A percentile compares a stretch with the other conserved stretches of the same genome.
Evolutionary conservation across 305 asterid genomes (phyloP).

Genomic region (Ruellia speciosa): DNA sequence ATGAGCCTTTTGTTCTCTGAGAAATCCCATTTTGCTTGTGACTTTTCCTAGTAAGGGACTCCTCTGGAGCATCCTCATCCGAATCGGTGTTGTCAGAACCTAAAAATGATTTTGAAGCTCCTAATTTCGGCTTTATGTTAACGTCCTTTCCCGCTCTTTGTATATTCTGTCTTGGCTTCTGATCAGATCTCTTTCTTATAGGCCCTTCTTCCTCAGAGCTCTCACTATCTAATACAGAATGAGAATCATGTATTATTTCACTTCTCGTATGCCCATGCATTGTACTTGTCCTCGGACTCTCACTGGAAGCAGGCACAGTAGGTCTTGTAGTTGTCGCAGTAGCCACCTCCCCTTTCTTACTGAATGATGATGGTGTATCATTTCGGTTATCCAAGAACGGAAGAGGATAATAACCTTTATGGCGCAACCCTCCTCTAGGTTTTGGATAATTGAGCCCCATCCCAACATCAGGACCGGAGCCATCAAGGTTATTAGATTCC

Average conservation of each 20-base stretch:
- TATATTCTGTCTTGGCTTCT: conserved; percentile 16
- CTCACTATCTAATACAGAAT: conserved; percentile 34
- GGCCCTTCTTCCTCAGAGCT: conserved; percentile 40
- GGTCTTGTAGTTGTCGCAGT: conserved; percentile 19
- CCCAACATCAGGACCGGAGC: conserved; percentile 26
- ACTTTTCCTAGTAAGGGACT: conserved; percentile 24
- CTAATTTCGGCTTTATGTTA: conserved; percentile 28
- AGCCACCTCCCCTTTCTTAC: conserved; percentile 19
- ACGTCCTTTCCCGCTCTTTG: conserved; percentile 19
- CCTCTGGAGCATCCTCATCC: conserved; percentile 42
- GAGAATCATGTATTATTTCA: conserved; percentile 21
- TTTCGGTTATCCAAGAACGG: conserved; percentile 33
- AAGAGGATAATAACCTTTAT: conserved; percentile 42
- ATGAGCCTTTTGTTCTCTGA: conserved; percentile 46
- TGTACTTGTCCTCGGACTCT: conserved; percentile 21
- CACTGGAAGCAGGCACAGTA: conserved; percentile 21
- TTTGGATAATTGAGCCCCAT: conserved; percentile 43
- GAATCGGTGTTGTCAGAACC: conserved; percentile 41
- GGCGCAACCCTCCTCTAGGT: conserved; percentile 75
- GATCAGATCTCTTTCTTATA: conserved; percentile 24
- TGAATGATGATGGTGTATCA: conserved; percentile 26
- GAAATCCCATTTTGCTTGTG: conserved; percentile 43
- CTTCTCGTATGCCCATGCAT: conserved; percentile 23
- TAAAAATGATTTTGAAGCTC: conserved; percentile 32
- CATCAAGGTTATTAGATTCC: conserved; percentile 14